Base-by-base conservation (phyloP, 768 basidiomycete species). In the Gymnopilus dilepis region DNA sequence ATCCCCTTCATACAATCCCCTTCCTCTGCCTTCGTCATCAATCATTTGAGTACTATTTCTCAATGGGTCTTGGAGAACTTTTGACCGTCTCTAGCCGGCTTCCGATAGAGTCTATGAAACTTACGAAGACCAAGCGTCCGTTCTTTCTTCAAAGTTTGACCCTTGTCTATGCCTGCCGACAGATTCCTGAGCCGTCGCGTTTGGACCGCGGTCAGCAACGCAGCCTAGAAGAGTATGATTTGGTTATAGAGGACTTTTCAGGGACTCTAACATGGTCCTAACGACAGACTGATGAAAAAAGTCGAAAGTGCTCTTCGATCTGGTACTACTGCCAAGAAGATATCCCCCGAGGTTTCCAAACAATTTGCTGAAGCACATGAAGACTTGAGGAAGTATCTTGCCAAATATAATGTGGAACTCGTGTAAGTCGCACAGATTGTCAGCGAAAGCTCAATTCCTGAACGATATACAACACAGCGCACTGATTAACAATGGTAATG, bases 81-180 rank as follows among this genome's bases (percentile, higher is more conserved):
- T 13, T 47, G 13, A 47, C 24, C 26, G 4, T 50, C 19, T 13
- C 47, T 22, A n/a, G 15, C 8, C 15, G 12, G 19, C 47, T 50
- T 31, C 47, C 28, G 12, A 30, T 6, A 0, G 28, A 28, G 19
- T 17, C 31, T 30, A 6, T 17, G 1, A 30, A 50, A 8, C 47
- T 50, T 15, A 31, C 28, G 0, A 6, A 50, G 4, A 53, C 34
- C 19, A 53, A 53, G 37, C 55, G 38, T 19, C 45, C 22, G n/a
- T 62, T 48, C 45, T 50, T 13, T 50, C 26, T 42, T 7, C 55
- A 42, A 11, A 56, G 55, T 21, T 40, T 41, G 21, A 56, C 24
- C 11, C 13, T 56, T 8, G 38, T 56, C 2, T 17, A 28, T 30
- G 38, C 55, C 28, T 56, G 55, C 21, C 12, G 55, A 21, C 40